Evolutionary conservation across 2,329 filamentous ascomycete genomes (phyloP).

Genomic region (Pseudogymnoascus sp.): DNA sequence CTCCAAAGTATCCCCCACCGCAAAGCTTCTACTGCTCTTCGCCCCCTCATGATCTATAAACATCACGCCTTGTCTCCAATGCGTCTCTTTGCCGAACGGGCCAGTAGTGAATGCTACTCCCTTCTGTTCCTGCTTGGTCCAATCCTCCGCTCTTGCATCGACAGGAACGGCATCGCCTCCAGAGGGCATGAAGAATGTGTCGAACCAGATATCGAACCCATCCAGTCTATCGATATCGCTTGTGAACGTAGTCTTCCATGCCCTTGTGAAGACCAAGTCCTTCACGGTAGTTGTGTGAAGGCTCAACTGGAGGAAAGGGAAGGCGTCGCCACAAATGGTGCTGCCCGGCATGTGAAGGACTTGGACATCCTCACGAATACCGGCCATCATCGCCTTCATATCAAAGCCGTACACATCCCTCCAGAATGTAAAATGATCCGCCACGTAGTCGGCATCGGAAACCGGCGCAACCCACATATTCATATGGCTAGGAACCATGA

Average conservation of each 20-base stretch:
- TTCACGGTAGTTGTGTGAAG: slow-evolving; percentile 62
- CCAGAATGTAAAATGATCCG: slow-evolving; percentile 79
- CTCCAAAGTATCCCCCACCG: slow-evolving; percentile 44
- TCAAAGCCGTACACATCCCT: slow-evolving; percentile 89
- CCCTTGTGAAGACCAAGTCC: slow-evolving; percentile 66
- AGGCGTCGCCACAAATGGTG: slow-evolving; percentile 49
- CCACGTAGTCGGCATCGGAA: slow-evolving; percentile 66
- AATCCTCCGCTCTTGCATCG: slow-evolving; percentile 51
- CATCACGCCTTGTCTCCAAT: slow-evolving; percentile 82
- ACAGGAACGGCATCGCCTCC: slow-evolving; percentile 39
- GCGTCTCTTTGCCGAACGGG: slow-evolving; percentile 65
- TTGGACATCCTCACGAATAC: slow-evolving; percentile 73
- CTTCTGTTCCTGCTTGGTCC: slow-evolving; percentile 46
- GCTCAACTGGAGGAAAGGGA: slow-evolving; percentile 65
- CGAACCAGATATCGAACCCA: slow-evolving; percentile 87
- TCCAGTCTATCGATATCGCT: slow-evolving; percentile 63
- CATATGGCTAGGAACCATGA: slow-evolving; percentile 80
- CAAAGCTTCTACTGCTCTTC: slow-evolving; percentile 37
- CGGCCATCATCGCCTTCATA: slow-evolving; percentile 81
- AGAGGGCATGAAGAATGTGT: slow-evolving; percentile 75
- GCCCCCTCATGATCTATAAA: slow-evolving; percentile 50
- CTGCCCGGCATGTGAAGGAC: slow-evolving; percentile 60
- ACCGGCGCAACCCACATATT: slow-evolving; percentile 77
- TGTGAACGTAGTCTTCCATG: slow-evolving; percentile 54
- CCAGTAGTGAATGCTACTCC: slow-evolving; percentile 84